These are phyloP conservation scores for Rosa persica DNA, from an alignment of 306 rosid genomes.

Conservation along the genomic window DNA sequence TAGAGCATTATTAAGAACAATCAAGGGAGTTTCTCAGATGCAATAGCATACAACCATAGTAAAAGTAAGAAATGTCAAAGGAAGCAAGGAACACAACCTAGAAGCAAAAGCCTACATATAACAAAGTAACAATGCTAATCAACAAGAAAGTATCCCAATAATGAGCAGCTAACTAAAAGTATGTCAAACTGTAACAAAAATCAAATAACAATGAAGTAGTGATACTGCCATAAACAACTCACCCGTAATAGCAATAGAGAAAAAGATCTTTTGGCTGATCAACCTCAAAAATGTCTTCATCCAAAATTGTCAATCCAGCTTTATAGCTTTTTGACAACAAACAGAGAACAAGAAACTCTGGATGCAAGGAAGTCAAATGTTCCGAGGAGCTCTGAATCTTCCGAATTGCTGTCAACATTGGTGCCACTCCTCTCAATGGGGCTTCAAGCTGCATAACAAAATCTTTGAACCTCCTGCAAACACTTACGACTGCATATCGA, in stretches of 20 bases:
- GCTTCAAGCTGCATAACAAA: conserved; percentile 66
- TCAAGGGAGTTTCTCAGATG: neutral
- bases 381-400: conserved; percentile 70
- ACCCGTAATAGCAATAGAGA: conserved; percentile 97
- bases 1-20: neutral
- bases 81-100: neutral
- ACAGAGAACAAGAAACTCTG: conserved; percentile 87
- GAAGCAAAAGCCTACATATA: neutral
- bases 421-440: conserved; percentile 89
- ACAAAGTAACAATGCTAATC: neutral
- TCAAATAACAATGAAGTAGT: conserved; percentile 10
- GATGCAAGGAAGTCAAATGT: conserved; percentile 76
- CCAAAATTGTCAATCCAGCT: conserved; percentile 73
- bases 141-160: neutral
- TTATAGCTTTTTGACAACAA: conserved; percentile 80
- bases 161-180: neutral
- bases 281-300: conserved; percentile 69
- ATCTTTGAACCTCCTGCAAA: conserved; percentile 80
- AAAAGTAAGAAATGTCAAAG: neutral
- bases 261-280: conserved; percentile 89
- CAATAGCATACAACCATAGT: neutral
- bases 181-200: neutral
- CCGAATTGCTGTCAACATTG: conserved; percentile 65
- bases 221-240: conserved; percentile 20
- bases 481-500: conserved; percentile 55